Conservation (phyloP, 2,329 filamentous ascomycete species). For the Diaporthe sp. region DNA sequence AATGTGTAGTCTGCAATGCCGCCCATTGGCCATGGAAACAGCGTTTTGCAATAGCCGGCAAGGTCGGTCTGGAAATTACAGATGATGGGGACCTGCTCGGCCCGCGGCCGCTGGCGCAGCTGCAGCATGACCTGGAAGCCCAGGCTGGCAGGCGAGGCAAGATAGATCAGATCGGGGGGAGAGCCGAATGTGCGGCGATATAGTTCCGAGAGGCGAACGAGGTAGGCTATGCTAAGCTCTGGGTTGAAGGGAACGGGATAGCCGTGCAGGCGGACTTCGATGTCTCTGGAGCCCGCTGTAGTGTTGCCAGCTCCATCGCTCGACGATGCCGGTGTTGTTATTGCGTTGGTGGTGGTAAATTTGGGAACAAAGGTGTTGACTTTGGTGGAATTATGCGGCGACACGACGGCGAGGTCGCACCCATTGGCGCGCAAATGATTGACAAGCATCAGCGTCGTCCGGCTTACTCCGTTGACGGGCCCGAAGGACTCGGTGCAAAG, state of each 20-base stretch:
- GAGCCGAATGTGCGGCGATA: slow-evolving; percentile 70
- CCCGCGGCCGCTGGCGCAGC: slow-evolving; percentile 68
- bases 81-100: slow-evolving; percentile 69
- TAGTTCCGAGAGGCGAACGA: slow-evolving; percentile 73
- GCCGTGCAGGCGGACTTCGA: slow-evolving; percentile 72
- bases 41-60: slow-evolving; percentile 75
- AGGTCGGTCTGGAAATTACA: slow-evolving; percentile 81
- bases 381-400: slow-evolving; percentile 69
- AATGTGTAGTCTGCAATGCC: slow-evolving; percentile 72
- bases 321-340: not conserved
- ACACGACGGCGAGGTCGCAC: slow-evolving; percentile 74
- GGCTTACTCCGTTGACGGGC: slow-evolving; percentile 79
- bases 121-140: slow-evolving; percentile 81
- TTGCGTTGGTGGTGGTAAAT: not conserved
- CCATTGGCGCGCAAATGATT: slow-evolving; percentile 75
- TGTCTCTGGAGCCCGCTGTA: slow-evolving; percentile 41
- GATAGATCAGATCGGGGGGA: slow-evolving; percentile 75
- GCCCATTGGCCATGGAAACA: slow-evolving; percentile 75
- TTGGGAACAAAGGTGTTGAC: slow-evolving; percentile 64
- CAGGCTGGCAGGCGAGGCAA: slow-evolving; percentile 76
- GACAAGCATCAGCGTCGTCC: slow-evolving; percentile 77
- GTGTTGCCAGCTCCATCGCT: not conserved
- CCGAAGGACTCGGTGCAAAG: slow-evolving; percentile 80
- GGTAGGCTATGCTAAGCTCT: slow-evolving; percentile 77
- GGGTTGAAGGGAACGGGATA: slow-evolving; percentile 79